Evolutionary conservation across 1,284 basidiomycete species (phyloP), one percentile per base, ranked within the genome.

Genomic region (Kwoniella shivajii): DNA sequence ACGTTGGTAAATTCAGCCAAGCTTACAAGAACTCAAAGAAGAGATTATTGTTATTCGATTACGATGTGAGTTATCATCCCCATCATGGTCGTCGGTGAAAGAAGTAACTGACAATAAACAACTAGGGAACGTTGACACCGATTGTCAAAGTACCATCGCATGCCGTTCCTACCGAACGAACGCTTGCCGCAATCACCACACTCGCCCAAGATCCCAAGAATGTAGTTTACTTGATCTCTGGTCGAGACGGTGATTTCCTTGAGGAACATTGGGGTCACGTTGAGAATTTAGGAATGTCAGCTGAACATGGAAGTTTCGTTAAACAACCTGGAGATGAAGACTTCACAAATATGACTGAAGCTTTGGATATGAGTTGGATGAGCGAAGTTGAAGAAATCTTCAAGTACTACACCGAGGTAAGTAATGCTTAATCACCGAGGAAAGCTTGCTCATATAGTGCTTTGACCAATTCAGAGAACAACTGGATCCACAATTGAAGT

Each of bases 301-400:
- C 96, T 22, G 95, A 99, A 80, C 96, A 99, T 72, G 96, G 96
- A 18, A 89, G 88, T 41, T 99, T 97, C 79, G 84, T 97, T 56
- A 85, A 88, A 54, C 86, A 86, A 64, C 89, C 88, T 0, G 86
- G 85, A 14, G 72, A 73, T 16, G 77, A 75, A 43, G 80, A 84
- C 63, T 99, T 94, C 90, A 83, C 81, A 64, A 95, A 95, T 77
- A 88, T 97, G 73, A 97, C 95, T 22, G 85, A 88, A 75, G 83
- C 83, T 61, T 79, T 99, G 71, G 95, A 99, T 79, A 98, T 99
- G 96, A 86, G 86, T 69, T 99, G 95, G 95, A 95, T 97, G 90
- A 81, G 80, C 54, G 95, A 97, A 78, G 92, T 98, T 33, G 85
- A 89, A 65, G 91, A 95, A 79, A 89, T 99, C 50, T 99, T 99